Evolutionary conservation across 805 yeast species (phyloP), one percentile per base, ranked within the genome.

Genomic region (Blastobotrys terrestris): DNA sequence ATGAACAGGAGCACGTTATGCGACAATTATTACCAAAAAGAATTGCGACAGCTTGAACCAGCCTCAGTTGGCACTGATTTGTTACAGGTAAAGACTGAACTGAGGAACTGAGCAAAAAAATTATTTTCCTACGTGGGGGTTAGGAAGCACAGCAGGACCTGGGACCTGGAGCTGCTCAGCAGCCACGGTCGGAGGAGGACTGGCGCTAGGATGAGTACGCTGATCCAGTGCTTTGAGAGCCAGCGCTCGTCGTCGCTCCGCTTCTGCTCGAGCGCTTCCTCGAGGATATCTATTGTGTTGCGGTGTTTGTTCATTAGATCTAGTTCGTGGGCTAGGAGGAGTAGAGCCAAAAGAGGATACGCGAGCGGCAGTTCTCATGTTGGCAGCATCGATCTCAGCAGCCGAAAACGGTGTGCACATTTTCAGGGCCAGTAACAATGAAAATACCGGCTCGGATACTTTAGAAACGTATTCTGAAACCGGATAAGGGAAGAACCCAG

Each of bases 401-500:
- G 79, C 83, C 56, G 82, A 78, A 67, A 87, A 87, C 2, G 86
- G 82, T 26, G 77, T 73, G 40, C 84, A 68, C 1, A 85, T 43
- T 2, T 80, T 78, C 16, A 82, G 58, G 43, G 69, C 68, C 2
- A 69, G 70, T 39, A 75, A 55, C 1, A 73, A 39, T 50, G 71
- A 67, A 58, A 74, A 79, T 20, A 70, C 52, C 3, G 63, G 64
- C 44, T 78, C 66, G 55, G 83, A 82, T 0, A 82, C 60, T 1
- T 81, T 79, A 35, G 73, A 71, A 47, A 88, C 65, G 21, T 76
- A 56, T 2, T 80, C 78, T 52, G 80, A 79, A 2, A 77, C 39
- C 1, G 77, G 64, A 47, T 75, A 80, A 0, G 97, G 97, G 80
- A 91, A 91, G 66, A 91, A 88, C 60, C 85, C 84, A 31, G 84